Conservation (phyloP, 148 eudicot genomes). For the Suaeda aralocaspica region DNA sequence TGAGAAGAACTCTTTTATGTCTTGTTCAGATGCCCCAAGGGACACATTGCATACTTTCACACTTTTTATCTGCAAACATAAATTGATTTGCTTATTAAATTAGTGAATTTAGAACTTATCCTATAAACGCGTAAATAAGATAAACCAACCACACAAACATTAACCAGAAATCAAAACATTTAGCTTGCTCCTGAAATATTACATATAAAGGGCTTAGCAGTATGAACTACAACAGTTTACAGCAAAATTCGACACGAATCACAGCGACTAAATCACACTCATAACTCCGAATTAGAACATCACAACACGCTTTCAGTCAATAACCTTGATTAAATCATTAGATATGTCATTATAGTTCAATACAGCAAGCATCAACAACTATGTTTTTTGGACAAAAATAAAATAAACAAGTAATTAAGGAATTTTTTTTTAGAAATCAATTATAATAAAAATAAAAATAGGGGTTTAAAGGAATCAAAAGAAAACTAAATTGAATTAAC, state of each 20-base stretch:
- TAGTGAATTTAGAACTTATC: neutral
- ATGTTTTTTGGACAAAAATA: neutral
- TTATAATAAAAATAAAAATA: no score
- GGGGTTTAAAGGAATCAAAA: no score
- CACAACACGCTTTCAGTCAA: neutral
- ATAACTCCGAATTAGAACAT: neutral
- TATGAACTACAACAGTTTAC: neutral
- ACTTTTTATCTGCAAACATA: constrained; percentile 48
- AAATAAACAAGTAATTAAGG: neutral
- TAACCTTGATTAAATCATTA: neutral
- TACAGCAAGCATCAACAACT: neutral
- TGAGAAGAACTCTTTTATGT: constrained; percentile 82
- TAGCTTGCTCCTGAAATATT: neutral
- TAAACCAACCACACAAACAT: neutral
- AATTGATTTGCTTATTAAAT: neutral
- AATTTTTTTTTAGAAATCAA: no score
- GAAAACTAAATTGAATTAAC: neutral
- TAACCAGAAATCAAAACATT: neutral
- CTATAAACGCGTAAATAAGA: neutral
- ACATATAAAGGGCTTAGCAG: no score
- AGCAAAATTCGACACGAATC: neutral
- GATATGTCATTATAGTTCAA: neutral
- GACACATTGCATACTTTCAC: constrained; percentile 87
- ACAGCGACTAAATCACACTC: neutral
- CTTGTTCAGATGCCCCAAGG: constrained; percentile 70